Base-by-base conservation (phyloP, 805 yeast species). In the Candida rishiriensis region DNA sequence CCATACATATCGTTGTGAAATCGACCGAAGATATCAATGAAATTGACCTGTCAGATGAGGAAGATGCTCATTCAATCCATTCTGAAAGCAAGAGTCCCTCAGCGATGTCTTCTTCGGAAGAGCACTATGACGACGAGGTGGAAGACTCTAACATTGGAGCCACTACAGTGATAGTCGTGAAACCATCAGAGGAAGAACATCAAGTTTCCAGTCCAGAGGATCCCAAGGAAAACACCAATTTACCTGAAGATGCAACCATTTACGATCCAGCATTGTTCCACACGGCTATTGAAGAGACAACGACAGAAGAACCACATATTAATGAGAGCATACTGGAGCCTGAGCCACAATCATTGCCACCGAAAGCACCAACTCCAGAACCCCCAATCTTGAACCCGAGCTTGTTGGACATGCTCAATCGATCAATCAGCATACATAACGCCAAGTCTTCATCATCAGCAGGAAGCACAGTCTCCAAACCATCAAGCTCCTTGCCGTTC, bases 301-400 rank as follows among this genome's bases (percentile, higher is more conserved):
- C 21, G 9, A 11, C 29, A 11, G 13, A 7, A 11, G 41, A 39
- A 13, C 7, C 26, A 21, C 26, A 21, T 21, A 21, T 21, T 7
- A 32, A 16, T 33, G 11, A 13, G 17, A 11, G 4, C 10, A 11
- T 17, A 34, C 37, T 16, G 33, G 14, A 30, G 10, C n/a, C 41
- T 14, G 15, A 28, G 13, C 34, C 32, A 4, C 40, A 39, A 10
- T 16, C 34, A 1, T 37, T 54, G 5, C 57, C 57, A n/a, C 50
- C 54, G 2, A 46, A 40, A 12, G 51, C 47, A 7, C 49, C 53
- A 4, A 51, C 58, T 3, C 59, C 64, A 2, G 59, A 60, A 37
- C 61, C 65, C 10, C 56, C 66, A 2, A 50, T 48, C 29, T 47
- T 60, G 12, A 48, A 50, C 32, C 54, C 59, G 4, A 45, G 47